Conservation (phyloP, 352 stramenopile species). For the Aphanomyces invadans region DNA sequence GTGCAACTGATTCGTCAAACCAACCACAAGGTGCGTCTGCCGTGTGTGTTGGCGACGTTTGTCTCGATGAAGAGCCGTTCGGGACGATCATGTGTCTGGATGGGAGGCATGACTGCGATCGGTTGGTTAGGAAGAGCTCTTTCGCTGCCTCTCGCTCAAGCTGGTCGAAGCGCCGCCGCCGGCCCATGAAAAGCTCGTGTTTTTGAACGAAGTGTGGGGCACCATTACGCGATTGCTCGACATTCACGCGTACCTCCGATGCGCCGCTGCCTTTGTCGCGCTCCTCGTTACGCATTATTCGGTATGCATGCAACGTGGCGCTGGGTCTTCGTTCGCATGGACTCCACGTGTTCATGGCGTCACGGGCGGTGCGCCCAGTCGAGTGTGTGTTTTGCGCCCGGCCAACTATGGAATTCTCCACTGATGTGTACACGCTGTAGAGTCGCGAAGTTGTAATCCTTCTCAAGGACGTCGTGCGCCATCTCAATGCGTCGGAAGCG, state of each 20-base stretch:
- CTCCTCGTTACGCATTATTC: constrained; percentile 78
- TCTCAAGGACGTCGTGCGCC: constrained; percentile 78
- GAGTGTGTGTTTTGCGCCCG: too few species aligned
- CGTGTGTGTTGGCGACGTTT: too few species aligned
- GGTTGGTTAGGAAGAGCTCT: constrained; percentile 29
- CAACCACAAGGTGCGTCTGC: constrained; percentile 6
- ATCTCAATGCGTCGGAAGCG: constrained; percentile 56
- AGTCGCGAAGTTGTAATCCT: constrained; percentile 74
- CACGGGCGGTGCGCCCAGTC: too few species aligned
- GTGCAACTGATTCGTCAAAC: constrained; percentile 52
- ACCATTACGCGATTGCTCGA: constrained; percentile 65
- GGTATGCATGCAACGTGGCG: constrained; percentile 26
- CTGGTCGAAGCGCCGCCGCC: constrained; percentile 28
- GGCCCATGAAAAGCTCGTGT: constrained; percentile 50
- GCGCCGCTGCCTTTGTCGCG: constrained; percentile 76
- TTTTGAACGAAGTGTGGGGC: constrained; percentile 82
- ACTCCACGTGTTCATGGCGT: too few species aligned
- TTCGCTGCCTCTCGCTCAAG: constrained; percentile 21
- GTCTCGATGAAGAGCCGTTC: too few species aligned
- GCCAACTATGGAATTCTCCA: too few species aligned
- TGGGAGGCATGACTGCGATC: too few species aligned
- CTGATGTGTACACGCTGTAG: too few species aligned
- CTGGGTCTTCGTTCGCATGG: too few species aligned
- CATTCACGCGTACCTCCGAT: constrained; percentile 74
- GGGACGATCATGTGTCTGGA: too few species aligned